Evolutionary conservation across 345 rosid species (phyloP).

Genomic region (Bruguiera gymnorhiza): DNA sequence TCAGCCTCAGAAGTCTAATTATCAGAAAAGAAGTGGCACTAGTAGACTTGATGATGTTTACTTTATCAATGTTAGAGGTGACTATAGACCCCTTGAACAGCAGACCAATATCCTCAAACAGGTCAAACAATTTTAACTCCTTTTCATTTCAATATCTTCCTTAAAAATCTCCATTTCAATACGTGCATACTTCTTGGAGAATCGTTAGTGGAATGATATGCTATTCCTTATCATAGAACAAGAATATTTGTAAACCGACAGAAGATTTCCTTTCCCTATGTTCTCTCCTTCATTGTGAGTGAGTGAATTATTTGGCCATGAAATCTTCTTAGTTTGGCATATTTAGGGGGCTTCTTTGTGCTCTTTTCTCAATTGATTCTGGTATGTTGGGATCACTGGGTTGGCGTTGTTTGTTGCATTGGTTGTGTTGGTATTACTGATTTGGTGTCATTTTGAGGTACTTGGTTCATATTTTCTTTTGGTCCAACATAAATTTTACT

Average conservation of each 20-base stretch:
- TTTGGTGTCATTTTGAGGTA: too few species aligned
- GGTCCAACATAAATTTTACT: too few species aligned
- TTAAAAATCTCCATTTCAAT: neutral
- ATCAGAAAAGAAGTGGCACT: slow-evolving; percentile 18
- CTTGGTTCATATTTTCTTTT: too few species aligned
- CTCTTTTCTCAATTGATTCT: too few species aligned
- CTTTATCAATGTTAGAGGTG: slow-evolving; percentile 59
- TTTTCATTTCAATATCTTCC: too few species aligned
- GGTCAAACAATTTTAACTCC: too few species aligned
- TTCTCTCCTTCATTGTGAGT: neutral
- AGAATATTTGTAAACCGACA: neutral
- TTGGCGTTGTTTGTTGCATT: neutral
- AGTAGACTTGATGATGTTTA: slow-evolving; percentile 35
- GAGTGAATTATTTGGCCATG: neutral
- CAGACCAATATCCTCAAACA: slow-evolving; percentile 22
- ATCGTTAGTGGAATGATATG: neutral
- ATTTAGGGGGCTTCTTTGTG: too few species aligned
- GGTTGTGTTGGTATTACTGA: neutral
- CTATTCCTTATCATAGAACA: neutral
- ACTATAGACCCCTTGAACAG: slow-evolving; percentile 37
- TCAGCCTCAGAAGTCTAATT: slow-evolving; percentile 34
- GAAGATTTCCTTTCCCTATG: neutral
- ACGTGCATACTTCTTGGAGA: neutral
- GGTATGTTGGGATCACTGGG: too few species aligned
- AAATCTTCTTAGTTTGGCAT: neutral